phyloP scores from a whole-genome alignment of 345 rosid genomes.

The Abelmoschus esculentus region DNA sequence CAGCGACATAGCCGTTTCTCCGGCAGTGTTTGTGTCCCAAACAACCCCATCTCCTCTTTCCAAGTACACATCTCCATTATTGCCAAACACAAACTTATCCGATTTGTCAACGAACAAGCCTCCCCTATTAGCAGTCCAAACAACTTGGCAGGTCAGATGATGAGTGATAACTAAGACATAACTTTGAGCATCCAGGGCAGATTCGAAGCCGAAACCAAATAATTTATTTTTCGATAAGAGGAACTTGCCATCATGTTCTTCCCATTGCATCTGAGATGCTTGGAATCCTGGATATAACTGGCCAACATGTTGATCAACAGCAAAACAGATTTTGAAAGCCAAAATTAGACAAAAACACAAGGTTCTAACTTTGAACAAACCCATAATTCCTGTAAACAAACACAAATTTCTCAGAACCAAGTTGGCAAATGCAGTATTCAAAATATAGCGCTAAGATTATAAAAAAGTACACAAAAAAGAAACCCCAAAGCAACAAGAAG shows the following conservation, averaged over 20 bases:
- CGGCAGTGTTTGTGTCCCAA: slow-evolving; percentile 36
- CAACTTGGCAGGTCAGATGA: slow-evolving; percentile 15
- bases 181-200: slow-evolving; percentile 21
- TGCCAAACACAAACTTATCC: slow-evolving; percentile 35
- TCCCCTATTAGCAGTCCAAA: slow-evolving; percentile 54
- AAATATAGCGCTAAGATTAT: neutral
- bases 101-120: slow-evolving; percentile 14
- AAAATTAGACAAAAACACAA: slow-evolving; percentile 20
- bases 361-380: slow-evolving; percentile 12
- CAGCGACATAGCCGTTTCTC: slow-evolving; percentile 29
- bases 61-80: slow-evolving; percentile 34
- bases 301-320: slow-evolving; percentile 20
- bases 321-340: slow-evolving; percentile 13
- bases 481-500: neutral
- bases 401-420: neutral
- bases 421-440: neutral
- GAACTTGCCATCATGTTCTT: slow-evolving; percentile 28
- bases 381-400: slow-evolving; percentile 20
- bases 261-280: slow-evolving; percentile 37
- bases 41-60: slow-evolving; percentile 16
- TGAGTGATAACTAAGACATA: slow-evolving; percentile 35
- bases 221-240: slow-evolving; percentile 30
- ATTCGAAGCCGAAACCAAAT: slow-evolving; percentile 36
- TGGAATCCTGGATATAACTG: slow-evolving; percentile 37
- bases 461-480: neutral